Evolutionary conservation across 2,329 filamentous ascomycete genomes (phyloP).

Genomic region (Capronia epimyces): DNA sequence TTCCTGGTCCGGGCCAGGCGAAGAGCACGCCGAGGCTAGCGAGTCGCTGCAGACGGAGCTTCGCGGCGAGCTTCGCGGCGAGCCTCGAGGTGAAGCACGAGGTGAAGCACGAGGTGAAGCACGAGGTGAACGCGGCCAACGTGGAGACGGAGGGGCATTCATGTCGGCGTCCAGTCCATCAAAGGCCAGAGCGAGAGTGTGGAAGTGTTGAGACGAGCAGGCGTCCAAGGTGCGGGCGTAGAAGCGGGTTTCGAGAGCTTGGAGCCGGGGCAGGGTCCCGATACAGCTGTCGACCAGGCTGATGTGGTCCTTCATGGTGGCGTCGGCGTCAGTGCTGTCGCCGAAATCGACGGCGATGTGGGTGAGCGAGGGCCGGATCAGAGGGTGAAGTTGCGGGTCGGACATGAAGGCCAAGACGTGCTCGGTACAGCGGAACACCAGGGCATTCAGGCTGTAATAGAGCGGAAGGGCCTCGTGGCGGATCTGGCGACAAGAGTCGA

Average conservation of each 20-base stretch:
- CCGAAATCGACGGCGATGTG: conserved; percentile 25
- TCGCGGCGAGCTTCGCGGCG: conserved; percentile 14
- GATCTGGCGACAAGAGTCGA: conserved; percentile 18
- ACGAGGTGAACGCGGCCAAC: conserved; percentile 17
- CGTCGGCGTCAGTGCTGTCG: conserved; percentile 19
- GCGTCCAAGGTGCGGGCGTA: conserved; percentile 21
- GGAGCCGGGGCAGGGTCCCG: conserved; percentile 20
- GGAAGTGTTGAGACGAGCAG: conserved; percentile 19
- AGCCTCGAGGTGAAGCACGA: too few relatives aligned
- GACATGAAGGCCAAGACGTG: conserved; percentile 20
- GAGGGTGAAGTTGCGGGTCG: conserved; percentile 18
- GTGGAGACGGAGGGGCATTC: conserved; percentile 22
- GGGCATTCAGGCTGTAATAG: conserved; percentile 23
- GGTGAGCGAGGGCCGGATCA: conserved; percentile 17
- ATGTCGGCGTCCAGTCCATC: conserved; percentile 22
- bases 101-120: too few relatives aligned
- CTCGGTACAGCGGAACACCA: conserved; percentile 20
- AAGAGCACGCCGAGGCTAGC: conserved; percentile 5
- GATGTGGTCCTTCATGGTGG: conserved; percentile 24
- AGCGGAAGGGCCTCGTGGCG: conserved; percentile 21
- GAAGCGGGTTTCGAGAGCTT: conserved; percentile 22
- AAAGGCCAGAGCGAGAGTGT: conserved; percentile 21
- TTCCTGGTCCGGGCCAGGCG: not conserved
- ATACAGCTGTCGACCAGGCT: conserved; percentile 21
- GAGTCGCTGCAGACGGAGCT: conserved; percentile 17